Conservation (phyloP, 805 yeast genomes). For the Hagleromyces aurorensis region DNA sequence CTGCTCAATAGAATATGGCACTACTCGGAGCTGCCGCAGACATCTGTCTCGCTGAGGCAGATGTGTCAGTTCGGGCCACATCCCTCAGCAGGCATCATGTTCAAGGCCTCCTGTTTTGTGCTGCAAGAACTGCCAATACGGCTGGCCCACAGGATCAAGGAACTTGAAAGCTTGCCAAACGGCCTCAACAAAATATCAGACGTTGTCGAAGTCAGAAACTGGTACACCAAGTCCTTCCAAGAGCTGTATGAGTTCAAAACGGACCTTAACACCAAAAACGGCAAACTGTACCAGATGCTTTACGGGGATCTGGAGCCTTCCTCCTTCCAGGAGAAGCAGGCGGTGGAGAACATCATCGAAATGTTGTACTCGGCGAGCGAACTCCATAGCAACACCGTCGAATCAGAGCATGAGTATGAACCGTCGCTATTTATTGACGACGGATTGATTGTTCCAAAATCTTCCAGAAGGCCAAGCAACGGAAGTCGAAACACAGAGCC, state of each 20-base stretch:
- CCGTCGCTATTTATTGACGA: conserved; percentile 50
- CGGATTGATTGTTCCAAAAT: conserved; percentile 34
- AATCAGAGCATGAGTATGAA: too few relatives aligned
- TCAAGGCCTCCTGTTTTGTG: conserved; percentile 75
- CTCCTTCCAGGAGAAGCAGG: conserved; percentile 27
- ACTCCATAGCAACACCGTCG: too few relatives aligned
- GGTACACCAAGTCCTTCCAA: conserved; percentile 89
- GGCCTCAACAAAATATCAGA: conserved; percentile 68
- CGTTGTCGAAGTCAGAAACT: conserved; percentile 66
- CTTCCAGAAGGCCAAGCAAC: background rate
- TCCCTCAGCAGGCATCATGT: conserved; percentile 71
- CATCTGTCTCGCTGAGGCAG: conserved; percentile 76
- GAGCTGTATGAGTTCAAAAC: conserved; percentile 52
- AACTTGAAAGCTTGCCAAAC: conserved; percentile 70
- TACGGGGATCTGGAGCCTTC: conserved; percentile 22
- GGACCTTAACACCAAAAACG: conserved; percentile 5
- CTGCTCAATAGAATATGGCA: conserved; percentile 42
- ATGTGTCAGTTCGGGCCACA: conserved; percentile 87
- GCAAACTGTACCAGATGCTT: conserved; percentile 6
- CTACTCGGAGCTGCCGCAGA: conserved; percentile 69
- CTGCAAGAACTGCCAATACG: conserved; percentile 84
- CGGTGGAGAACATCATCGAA: conserved; percentile 22
- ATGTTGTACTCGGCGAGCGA: conserved; percentile 4
- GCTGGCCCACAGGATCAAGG: conserved; percentile 78
- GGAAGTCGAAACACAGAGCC: background rate